These are phyloP conservation scores for Fusarium foetens DNA, from an alignment of 2,329 filamentous ascomycete species.

Conservation along the genomic window DNA sequence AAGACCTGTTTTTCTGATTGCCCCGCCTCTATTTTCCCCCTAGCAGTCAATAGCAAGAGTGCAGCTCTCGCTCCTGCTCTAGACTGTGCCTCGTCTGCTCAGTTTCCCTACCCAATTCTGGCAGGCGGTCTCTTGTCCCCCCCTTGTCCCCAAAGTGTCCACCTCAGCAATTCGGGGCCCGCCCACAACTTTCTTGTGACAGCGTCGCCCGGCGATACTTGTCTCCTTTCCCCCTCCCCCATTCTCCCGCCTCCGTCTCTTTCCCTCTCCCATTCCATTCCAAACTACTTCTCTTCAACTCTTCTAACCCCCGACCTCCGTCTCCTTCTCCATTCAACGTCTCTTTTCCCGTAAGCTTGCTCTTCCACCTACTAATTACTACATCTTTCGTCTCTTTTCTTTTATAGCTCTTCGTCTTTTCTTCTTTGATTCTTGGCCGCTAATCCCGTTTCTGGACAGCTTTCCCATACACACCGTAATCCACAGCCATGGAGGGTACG, in stretches of 20 bases:
- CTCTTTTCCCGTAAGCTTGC: constrained; percentile 44
- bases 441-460: constrained; percentile 49
- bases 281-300: constrained; percentile 45
- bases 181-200: constrained; percentile 52
- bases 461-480: constrained; percentile 51
- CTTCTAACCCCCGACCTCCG: constrained; percentile 42
- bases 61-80: constrained; percentile 31
- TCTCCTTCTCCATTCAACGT: constrained; percentile 49
- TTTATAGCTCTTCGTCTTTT: constrained; percentile 35
- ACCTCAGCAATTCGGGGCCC: constrained; percentile 49
- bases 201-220: constrained; percentile 50
- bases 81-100: constrained; percentile 34
- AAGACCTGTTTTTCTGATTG: constrained; percentile 34
- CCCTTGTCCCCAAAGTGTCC: constrained; percentile 42
- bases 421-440: constrained; percentile 39
- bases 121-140: constrained; percentile 43
- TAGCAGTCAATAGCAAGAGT: constrained; percentile 2
- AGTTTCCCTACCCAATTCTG: constrained; percentile 34
- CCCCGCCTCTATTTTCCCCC: constrained; percentile 29
- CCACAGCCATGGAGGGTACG: constrained; percentile 67
- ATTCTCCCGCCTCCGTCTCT: constrained; percentile 42
- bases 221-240: constrained; percentile 48
- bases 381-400: constrained; percentile 35
- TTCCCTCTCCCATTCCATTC: constrained; percentile 47
- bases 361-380: constrained; percentile 22